A percentile compares a stretch with the other conserved stretches of the same genome.
phyloP scores from a whole-genome alignment of 176 grass and related monocot genomes.

The Cocos nucifera region DNA sequence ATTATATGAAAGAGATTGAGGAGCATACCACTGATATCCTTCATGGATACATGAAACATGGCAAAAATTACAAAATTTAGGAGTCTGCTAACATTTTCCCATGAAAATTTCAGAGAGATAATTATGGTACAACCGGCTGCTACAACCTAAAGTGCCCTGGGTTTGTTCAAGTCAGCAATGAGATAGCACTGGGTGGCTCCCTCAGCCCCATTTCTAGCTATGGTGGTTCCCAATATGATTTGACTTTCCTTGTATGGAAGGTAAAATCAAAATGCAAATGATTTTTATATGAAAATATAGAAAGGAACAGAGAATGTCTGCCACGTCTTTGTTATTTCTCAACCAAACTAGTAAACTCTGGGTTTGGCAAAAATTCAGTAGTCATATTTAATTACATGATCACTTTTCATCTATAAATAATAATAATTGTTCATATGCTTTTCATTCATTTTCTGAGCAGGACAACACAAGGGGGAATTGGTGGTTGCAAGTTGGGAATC shows the following conservation, averaged over 20 bases:
- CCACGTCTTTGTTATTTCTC: conserved; percentile 26
- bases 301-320: conserved; percentile 42
- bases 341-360: background rate
- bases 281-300: conserved; percentile 14
- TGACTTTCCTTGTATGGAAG: conserved; percentile 78
- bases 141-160: conserved; percentile 81
- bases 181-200: conserved; percentile 76
- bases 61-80: no score
- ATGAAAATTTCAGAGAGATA: conserved; percentile 53
- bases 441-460: conserved; percentile 16
- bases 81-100: no score
- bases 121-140: conserved; percentile 62
- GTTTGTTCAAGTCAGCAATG: conserved; percentile 78
- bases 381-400: conserved; percentile 15
- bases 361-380: conserved; percentile 27
- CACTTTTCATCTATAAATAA: background rate
- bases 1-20: no score
- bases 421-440: no score
- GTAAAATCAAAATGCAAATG: conserved; percentile 65
- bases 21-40: no score
- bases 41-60: no score
- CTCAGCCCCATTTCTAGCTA: conserved; percentile 69
- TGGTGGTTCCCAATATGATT: conserved; percentile 61
- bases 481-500: conserved; percentile 60
- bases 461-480: conserved; percentile 68